Conservation (phyloP, 2,329 filamentous ascomycete species). For the Fusarium nisikadoi region DNA sequence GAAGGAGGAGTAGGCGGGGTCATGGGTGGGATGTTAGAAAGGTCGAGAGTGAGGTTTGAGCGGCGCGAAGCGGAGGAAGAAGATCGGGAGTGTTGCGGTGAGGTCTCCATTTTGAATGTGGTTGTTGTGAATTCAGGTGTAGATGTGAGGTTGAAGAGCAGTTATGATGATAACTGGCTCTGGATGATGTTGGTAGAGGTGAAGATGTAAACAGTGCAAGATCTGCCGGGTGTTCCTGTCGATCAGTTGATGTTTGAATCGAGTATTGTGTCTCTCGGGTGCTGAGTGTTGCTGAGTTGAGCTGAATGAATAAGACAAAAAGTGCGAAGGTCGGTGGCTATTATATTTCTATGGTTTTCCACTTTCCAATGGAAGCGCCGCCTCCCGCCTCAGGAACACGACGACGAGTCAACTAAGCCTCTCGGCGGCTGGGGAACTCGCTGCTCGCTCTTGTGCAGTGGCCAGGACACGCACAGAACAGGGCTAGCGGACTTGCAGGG, state of each 20-base stretch:
- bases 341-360: constrained; percentile 29
- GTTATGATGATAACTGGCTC: constrained; percentile 10
- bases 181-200: not conserved
- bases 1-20: constrained; percentile 78
- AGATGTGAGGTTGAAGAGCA: constrained; percentile 10
- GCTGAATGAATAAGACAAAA: constrained; percentile 7
- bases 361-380: not conserved
- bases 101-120: constrained; percentile 49
- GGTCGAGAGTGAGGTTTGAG: constrained; percentile 73
- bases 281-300: constrained; percentile 1
- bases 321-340: constrained; percentile 28
- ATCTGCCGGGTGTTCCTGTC: constrained; percentile 15
- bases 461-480: constrained; percentile 14
- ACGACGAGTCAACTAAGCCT: constrained; percentile 28
- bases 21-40: constrained; percentile 76
- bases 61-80: constrained; percentile 60
- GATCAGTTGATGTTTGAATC: constrained; percentile 15
- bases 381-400: constrained; percentile 28
- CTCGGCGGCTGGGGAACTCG: constrained; percentile 16
- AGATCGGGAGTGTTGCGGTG: constrained; percentile 53
- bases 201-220: constrained; percentile 11
- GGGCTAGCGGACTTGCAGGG: constrained; percentile 7
- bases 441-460: constrained; percentile 7
- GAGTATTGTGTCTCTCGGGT: not conserved
- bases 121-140: constrained; percentile 18